Evolutionary conservation across 1,284 basidiomycete genomes (phyloP).

Genomic region (Boletus albobrunnescens): DNA sequence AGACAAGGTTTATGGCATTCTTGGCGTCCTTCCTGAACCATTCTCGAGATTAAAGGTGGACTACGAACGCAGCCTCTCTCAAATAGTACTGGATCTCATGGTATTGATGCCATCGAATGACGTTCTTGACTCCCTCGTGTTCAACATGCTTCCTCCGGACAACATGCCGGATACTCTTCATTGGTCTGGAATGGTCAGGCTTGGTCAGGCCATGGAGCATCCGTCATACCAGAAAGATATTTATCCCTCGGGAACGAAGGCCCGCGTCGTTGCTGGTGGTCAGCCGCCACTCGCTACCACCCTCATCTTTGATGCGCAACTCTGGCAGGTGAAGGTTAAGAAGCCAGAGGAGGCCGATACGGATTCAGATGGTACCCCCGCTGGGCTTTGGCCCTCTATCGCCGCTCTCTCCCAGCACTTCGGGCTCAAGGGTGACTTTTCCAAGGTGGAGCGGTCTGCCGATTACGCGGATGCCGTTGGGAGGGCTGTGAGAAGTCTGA

Average conservation of each 20-base stretch:
- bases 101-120: slow-evolving; percentile 4
- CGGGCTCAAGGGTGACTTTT: slow-evolving; percentile 7
- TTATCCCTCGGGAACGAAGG: slow-evolving; percentile 2
- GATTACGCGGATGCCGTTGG: not conserved
- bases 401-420: not conserved
- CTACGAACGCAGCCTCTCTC: not conserved
- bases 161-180: not conserved
- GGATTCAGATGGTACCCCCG: not conserved
- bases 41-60: not conserved
- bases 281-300: not conserved
- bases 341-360: not conserved
- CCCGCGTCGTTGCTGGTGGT: not conserved
- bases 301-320: not conserved
- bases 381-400: slow-evolving; percentile 2
- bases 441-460: slow-evolving; percentile 3
- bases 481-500: slow-evolving; percentile 2
- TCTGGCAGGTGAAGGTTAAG: slow-evolving; percentile 7
- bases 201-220: slow-evolving; percentile 5
- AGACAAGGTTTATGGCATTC: slow-evolving; percentile 10
- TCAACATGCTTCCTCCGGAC: slow-evolving; percentile 4
- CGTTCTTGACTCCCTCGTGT: slow-evolving; percentile 10
- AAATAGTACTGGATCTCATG: slow-evolving; percentile 9
- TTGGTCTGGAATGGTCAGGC: slow-evolving; percentile 12
- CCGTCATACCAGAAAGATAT: slow-evolving; percentile 10
- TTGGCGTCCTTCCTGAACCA: not conserved